Percentiles rank a stretch among this genome's conserved stretches.
Evolutionary conservation across 2,329 filamentous ascomycete genomes (phyloP).

Genomic region (Monosporascus sp.): DNA sequence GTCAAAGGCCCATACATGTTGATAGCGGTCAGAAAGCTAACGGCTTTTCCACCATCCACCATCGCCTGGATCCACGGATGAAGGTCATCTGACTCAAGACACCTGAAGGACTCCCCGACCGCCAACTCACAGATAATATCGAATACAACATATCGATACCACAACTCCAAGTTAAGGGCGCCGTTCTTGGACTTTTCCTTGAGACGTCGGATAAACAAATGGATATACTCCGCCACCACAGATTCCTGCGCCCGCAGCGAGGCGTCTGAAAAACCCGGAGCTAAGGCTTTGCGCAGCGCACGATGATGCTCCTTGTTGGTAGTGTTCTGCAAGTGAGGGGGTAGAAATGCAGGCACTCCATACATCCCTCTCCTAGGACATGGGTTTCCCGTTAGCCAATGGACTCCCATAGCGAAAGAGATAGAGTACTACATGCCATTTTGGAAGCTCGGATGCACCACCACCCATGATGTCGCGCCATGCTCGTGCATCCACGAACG

Average conservation of each 20-base stretch:
- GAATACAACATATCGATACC: slow-evolving; percentile 4
- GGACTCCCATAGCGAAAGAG: too few relatives aligned
- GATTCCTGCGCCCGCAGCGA: slow-evolving; percentile 28
- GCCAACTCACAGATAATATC: slow-evolving; percentile 4
- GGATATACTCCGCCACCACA: slow-evolving; percentile 24
- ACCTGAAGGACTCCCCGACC: slow-evolving; percentile 1
- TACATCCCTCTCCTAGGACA: slow-evolving; percentile 8
- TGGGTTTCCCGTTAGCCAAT: slow-evolving; percentile 4
- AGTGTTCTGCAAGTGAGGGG: slow-evolving; percentile 14
- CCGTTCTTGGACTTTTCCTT: slow-evolving; percentile 9
- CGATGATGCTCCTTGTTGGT: slow-evolving; percentile 19
- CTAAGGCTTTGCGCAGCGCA: slow-evolving; percentile 19
- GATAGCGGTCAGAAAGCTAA: slow-evolving; percentile 4
- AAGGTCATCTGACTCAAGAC: background rate
- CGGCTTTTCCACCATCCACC: background rate
- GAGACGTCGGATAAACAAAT: slow-evolving; percentile 18
- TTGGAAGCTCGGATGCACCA: slow-evolving; percentile 14
- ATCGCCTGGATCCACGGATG: slow-evolving; percentile 9
- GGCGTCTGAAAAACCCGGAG: slow-evolving; percentile 26
- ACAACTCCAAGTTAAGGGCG: background rate
- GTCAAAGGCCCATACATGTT: slow-evolving; percentile 6
- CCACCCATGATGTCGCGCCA: slow-evolving; percentile 27
- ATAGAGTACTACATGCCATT: too few relatives aligned
- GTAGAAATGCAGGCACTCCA: slow-evolving; percentile 7
- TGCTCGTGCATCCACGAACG: slow-evolving; percentile 30